Conservation (phyloP, 768 basidiomycete genomes). For the Tremella mesenterica region DNA sequence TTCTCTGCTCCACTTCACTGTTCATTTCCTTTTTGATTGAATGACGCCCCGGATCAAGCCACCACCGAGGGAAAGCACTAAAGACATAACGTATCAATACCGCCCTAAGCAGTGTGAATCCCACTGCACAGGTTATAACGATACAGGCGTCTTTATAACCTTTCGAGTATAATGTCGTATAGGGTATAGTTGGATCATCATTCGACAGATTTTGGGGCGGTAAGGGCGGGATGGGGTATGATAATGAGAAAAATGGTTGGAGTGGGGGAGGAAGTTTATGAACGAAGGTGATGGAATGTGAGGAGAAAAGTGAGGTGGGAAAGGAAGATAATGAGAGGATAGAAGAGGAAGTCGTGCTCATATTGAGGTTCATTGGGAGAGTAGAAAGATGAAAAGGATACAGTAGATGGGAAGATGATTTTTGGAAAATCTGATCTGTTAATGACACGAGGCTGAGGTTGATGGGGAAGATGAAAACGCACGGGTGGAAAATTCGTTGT, state of each 20-base stretch:
- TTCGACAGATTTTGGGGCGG: too few relatives aligned
- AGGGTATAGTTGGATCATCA: too few relatives aligned
- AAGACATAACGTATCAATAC: slow-evolving; percentile 61
- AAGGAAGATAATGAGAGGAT: slow-evolving; percentile 1
- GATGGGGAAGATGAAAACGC: too few relatives aligned
- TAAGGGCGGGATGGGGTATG: slow-evolving; percentile 19
- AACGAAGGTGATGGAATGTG: slow-evolving; percentile 3
- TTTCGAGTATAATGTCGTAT: slow-evolving; percentile 55
- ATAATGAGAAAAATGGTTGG: slow-evolving; percentile 26
- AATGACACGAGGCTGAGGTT: too few relatives aligned
- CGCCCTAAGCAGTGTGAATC: slow-evolving; percentile 83
- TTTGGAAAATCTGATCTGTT: too few relatives aligned
- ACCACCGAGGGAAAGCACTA: slow-evolving; percentile 72
- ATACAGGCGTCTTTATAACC: slow-evolving; percentile 69
- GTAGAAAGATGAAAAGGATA: neutral
- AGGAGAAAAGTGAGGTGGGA: slow-evolving; percentile 2
- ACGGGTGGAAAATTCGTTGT: too few relatives aligned
- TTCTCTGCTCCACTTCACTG: too few relatives aligned
- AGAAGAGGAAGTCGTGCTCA: slow-evolving; percentile 12
- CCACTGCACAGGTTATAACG: slow-evolving; percentile 67
- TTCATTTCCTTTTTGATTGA: neutral
- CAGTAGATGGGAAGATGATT: neutral
- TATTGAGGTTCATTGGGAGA: slow-evolving; percentile 16
- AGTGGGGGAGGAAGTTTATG: slow-evolving; percentile 22
- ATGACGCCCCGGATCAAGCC: slow-evolving; percentile 21